phyloP scores from a whole-genome alignment of 805 yeast genomes.

The Starmerella etchellsii region DNA sequence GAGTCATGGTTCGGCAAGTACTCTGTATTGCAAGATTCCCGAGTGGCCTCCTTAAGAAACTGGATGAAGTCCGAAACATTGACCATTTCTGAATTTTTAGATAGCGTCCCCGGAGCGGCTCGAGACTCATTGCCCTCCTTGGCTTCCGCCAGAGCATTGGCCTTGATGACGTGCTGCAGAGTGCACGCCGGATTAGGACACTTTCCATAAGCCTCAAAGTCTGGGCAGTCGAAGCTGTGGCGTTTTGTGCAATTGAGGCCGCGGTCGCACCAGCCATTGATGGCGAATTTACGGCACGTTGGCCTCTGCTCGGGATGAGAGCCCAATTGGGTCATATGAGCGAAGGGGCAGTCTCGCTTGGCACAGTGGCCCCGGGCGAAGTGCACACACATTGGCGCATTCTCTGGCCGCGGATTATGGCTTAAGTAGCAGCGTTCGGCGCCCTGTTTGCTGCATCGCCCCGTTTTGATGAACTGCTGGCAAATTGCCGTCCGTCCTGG shows the following conservation, averaged over 20 bases:
- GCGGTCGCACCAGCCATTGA: conserved; percentile 53
- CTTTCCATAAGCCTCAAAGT: conserved; percentile 44
- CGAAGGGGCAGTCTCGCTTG: conserved; percentile 38
- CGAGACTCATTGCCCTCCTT: not conserved
- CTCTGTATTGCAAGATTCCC: not conserved
- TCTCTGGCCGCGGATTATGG: conserved; percentile 46
- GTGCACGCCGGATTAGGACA: conserved; percentile 46
- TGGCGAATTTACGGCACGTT: conserved; percentile 54
- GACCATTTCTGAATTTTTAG: not conserved
- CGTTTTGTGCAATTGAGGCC: conserved; percentile 46
- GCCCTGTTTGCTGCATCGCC: conserved; percentile 35
- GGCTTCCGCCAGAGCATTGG: not conserved
- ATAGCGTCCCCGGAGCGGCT: not conserved
- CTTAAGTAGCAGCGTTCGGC: conserved; percentile 36
- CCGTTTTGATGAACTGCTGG: conserved; percentile 32
- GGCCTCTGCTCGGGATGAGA: conserved; percentile 27
- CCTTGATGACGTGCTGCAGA: conserved; percentile 33
- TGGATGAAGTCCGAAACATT: conserved; percentile 2
- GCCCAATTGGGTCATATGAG: conserved; percentile 34
- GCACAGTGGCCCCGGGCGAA: conserved; percentile 37
- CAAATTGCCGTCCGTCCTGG: conserved; percentile 43
- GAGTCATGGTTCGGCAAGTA: conserved; percentile 6
- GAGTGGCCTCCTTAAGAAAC: not conserved
- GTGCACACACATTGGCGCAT: conserved; percentile 47
- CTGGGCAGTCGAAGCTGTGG: conserved; percentile 60